Percentiles rank a stretch among this genome's conserved stretches.
Evolutionary conservation across 331 rosid species (phyloP).

Genomic region (Dryas integrifolia): DNA sequence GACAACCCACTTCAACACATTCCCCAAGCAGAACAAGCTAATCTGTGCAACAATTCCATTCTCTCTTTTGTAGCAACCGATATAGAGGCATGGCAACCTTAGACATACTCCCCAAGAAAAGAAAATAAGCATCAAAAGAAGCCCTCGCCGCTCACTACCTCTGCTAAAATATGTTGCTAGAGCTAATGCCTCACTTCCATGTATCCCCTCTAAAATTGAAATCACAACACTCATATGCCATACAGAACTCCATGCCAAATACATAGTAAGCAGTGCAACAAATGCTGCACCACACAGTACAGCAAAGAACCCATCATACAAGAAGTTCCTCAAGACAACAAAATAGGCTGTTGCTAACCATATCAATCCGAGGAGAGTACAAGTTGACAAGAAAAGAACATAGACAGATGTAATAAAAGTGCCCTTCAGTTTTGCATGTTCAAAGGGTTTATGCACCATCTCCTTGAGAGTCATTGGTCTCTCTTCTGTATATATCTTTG

Average conservation of each 20-base stretch:
- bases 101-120: constrained; percentile 41
- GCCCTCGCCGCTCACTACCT: constrained; percentile 35
- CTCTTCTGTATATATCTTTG: constrained; percentile 34
- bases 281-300: constrained; percentile 12
- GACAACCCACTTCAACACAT: constrained; percentile 56
- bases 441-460: constrained; percentile 36
- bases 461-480: constrained; percentile 32
- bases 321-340: background rate
- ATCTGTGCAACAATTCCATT: constrained; percentile 34
- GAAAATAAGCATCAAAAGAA: constrained; percentile 58
- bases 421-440: constrained; percentile 30
- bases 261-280: constrained; percentile 24
- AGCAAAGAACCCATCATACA: background rate
- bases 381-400: constrained; percentile 28
- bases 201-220: constrained; percentile 42
- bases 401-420: constrained; percentile 40
- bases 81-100: constrained; percentile 35
- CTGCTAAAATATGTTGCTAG: constrained; percentile 37
- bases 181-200: constrained; percentile 42
- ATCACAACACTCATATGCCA: constrained; percentile 63
- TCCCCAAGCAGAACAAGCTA: constrained; percentile 41
- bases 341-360: constrained; percentile 19
- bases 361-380: constrained; percentile 32
- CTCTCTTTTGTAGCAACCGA: constrained; percentile 39
- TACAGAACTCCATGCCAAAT: constrained; percentile 51